A percentile compares a stretch with the other conserved stretches of the same genome.
These are phyloP conservation scores for Strobilomyces echinocephalus DNA, from an alignment of 768 basidiomycete genomes.

Conservation along the genomic window DNA sequence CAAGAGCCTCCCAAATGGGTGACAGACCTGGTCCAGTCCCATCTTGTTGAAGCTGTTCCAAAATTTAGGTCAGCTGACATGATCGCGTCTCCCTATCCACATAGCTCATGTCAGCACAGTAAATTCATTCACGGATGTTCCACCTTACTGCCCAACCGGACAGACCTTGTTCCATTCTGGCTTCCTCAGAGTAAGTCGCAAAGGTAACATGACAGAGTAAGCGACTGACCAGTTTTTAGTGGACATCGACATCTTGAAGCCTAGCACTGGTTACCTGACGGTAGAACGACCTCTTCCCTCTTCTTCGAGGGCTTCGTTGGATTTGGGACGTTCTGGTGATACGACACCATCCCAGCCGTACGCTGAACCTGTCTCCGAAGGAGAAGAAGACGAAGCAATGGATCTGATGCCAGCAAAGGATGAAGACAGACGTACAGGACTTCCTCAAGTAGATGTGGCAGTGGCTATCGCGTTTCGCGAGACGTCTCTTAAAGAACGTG, in stretches of 20 bases:
- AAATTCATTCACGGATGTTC: slow-evolving; percentile 98
- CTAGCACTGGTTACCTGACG: slow-evolving; percentile 72
- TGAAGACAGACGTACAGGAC: slow-evolving; percentile 75
- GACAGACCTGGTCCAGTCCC: slow-evolving; percentile 89
- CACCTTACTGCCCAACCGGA: slow-evolving; percentile 84
- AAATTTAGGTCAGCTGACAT: slow-evolving; percentile 73
- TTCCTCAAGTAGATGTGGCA: slow-evolving; percentile 68
- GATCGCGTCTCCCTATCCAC: background rate
- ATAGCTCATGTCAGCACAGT: slow-evolving; percentile 34
- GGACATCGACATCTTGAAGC: slow-evolving; percentile 95
- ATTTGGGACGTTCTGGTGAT: slow-evolving; percentile 39
- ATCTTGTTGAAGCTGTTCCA: slow-evolving; percentile 95
- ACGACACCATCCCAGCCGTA: slow-evolving; percentile 49
- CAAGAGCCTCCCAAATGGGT: slow-evolving; percentile 97
- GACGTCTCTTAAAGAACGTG: slow-evolving; percentile 59
- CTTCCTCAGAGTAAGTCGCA: slow-evolving; percentile 75
- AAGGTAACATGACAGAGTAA: background rate
- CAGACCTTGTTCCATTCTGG: slow-evolving; percentile 98
- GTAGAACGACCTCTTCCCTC: slow-evolving; percentile 66
- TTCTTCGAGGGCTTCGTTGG: slow-evolving; percentile 46
- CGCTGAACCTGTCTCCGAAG: slow-evolving; percentile 90
- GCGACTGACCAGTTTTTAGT: slow-evolving; percentile 40
- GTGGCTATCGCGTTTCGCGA: slow-evolving; percentile 87
- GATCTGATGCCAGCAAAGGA: slow-evolving; percentile 67
- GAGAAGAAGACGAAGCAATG: slow-evolving; percentile 83